These are phyloP conservation scores for Yamadazyma nakazawae DNA, from an alignment of 805 yeast genomes.

Conservation along the genomic window DNA sequence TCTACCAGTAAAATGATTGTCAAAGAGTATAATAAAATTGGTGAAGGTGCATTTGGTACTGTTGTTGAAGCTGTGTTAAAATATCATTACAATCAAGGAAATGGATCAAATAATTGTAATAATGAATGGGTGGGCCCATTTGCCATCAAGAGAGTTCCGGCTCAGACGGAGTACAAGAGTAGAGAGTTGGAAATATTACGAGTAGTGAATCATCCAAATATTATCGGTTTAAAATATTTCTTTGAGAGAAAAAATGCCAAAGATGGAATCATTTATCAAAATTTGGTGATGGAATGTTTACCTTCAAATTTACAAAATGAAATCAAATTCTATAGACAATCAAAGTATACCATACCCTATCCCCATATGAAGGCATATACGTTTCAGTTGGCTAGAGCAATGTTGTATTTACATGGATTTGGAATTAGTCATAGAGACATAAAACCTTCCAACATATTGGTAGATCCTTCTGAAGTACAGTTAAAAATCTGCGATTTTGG, in stretches of 20 bases:
- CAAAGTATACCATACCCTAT: conserved; percentile 61
- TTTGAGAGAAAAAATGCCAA: conserved; percentile 61
- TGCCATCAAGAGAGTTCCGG: conserved; percentile 82
- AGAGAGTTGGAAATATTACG: conserved; percentile 77
- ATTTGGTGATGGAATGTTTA: conserved; percentile 81
- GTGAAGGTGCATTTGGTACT: conserved; percentile 86
- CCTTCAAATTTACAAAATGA: conserved; percentile 79
- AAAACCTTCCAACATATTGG: conserved; percentile 77
- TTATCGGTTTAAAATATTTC: conserved; percentile 64
- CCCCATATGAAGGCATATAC: conserved; percentile 75
- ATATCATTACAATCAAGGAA: conserved; percentile 17
- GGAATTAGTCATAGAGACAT: conserved; percentile 83
- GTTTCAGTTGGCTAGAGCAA: conserved; percentile 77
- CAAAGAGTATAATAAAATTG: conserved; percentile 69
- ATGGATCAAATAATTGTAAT: conserved; percentile 5
- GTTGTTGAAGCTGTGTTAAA: conserved; percentile 68
- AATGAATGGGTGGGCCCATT: conserved; percentile 67
- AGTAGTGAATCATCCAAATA: conserved; percentile 75
- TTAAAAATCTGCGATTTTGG: conserved; percentile 85
- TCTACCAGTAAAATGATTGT: conserved; percentile 59
- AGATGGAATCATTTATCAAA: conserved; percentile 70
- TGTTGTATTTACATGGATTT: conserved; percentile 76
- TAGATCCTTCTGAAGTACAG: conserved; percentile 63
- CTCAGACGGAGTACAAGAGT: conserved; percentile 81
- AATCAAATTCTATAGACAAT: conserved; percentile 63